These are phyloP conservation scores for Senna tora DNA, from an alignment of 306 rosid species.

Conservation along the genomic window DNA sequence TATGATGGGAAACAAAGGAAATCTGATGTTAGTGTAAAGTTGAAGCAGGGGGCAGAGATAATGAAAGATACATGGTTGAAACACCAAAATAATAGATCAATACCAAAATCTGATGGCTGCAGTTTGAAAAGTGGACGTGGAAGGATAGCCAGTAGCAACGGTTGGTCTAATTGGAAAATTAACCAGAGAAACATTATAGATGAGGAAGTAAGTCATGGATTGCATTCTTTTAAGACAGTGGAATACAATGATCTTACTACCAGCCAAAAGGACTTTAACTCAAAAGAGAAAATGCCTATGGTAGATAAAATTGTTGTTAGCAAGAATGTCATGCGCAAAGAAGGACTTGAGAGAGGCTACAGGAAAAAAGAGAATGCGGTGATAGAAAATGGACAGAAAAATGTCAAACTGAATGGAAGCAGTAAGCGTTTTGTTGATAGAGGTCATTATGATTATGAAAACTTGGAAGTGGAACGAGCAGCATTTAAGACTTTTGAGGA, in stretches of 20 bases:
- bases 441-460: conserved; percentile 40
- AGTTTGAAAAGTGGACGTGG: conserved; percentile 34
- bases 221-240: conserved; percentile 33
- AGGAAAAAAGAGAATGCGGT: conserved; percentile 39
- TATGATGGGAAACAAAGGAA: conserved; percentile 37
- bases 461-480: conserved; percentile 66
- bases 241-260: conserved; percentile 26
- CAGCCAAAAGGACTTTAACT: conserved; percentile 40
- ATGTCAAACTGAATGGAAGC: conserved; percentile 45
- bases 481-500: conserved; percentile 77
- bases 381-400: conserved; percentile 27
- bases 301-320: conserved; percentile 41
- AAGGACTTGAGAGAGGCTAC: conserved; percentile 39
- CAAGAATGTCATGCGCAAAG: conserved; percentile 22
- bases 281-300: conserved; percentile 35
- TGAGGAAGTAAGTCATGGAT: conserved; percentile 15
- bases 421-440: conserved; percentile 35
- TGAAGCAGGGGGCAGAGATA: conserved; percentile 35
- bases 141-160: conserved; percentile 26
- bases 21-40: conserved; percentile 36
- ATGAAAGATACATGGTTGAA: conserved; percentile 36
- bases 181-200: conserved; percentile 15
- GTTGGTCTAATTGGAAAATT: conserved; percentile 15
- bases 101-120: conserved; percentile 34
- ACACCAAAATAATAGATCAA: conserved; percentile 38